Base-by-base conservation (phyloP, 495 filamentous ascomycete genomes). In the Trypethelium eluteriae region DNA sequence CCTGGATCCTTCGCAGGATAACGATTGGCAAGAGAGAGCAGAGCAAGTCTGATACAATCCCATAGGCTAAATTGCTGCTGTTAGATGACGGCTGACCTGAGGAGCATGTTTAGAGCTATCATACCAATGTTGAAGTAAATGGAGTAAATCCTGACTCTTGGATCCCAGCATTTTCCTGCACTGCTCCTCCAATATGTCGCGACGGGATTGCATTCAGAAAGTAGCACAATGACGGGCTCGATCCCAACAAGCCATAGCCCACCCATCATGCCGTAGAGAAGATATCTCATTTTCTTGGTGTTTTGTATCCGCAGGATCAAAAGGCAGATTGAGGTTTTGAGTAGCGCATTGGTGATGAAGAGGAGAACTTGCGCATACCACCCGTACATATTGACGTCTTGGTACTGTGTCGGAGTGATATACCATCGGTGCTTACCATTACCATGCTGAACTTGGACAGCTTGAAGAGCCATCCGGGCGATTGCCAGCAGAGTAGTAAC, bases 261-360 rank as follows among this genome's bases (percentile, higher is more conserved):
- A 34, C 61, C 64, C 68, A 71, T 70, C 41, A 71, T 66, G 39
- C 41, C 59, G 44, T 65, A 70, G 5, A 74, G 38, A 3, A 69
- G 38, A 12, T 44, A 39, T 50, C 62, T 64, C 63, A 71, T 59
- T 39, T 64, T 61, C 57, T 39, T 39, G 46, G 67, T 69, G 63
- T 59, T 59, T 18, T 59, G 53, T 10, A 59, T 59, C 32, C 66
- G 59, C 0, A 67, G 66, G 62, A 74, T 66, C 39, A 74, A 62
- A 41, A 76, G 65, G 66, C 64, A 71, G 62, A 71, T 70, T 46
- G 73, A 71, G n/a, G 68, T 69, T 64, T 74, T 74, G 62, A 74
- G 53, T 32, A 74, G 25, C 53, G 68, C 70, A 59, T 76, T 68
- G 64, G 50, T 44, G 38, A 62, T 41, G 64, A 75, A 74, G 39